Conservation (phyloP, 1,139 yeast genomes). For the Candida pseudoviswanathii region DNA sequence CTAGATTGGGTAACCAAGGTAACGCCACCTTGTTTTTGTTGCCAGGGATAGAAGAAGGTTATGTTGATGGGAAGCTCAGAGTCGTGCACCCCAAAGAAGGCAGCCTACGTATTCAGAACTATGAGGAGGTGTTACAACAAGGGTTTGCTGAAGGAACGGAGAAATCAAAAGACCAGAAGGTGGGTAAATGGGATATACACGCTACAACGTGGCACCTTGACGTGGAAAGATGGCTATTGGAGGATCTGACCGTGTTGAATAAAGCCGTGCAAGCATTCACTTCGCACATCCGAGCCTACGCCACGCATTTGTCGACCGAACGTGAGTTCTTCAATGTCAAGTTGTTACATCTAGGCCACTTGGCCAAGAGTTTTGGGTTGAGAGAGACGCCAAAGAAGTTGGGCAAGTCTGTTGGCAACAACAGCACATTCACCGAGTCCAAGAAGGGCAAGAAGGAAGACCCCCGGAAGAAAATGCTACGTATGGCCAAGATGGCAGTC, state of each 20-base stretch:
- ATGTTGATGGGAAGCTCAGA: slow-evolving; percentile 55
- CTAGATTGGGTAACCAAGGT: slow-evolving; percentile 71
- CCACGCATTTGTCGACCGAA: slow-evolving; percentile 89
- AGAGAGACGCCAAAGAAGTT: slow-evolving; percentile 90
- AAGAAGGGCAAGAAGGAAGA: slow-evolving; percentile 54
- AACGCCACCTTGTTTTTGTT: slow-evolving; percentile 70
- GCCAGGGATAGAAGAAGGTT: slow-evolving; percentile 88
- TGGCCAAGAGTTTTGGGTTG: slow-evolving; percentile 91
- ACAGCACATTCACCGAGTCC: slow-evolving; percentile 20
- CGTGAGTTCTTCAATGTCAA: slow-evolving; percentile 79
- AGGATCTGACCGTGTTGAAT: slow-evolving; percentile 59
- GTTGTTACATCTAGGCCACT: slow-evolving; percentile 85
- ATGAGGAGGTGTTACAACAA: slow-evolving; percentile 55
- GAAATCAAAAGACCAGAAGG: slow-evolving; percentile 28
- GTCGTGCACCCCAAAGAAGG: slow-evolving; percentile 63
- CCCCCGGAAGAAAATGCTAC: slow-evolving; percentile 70
- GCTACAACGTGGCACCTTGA: slow-evolving; percentile 97
- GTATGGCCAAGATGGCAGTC: slow-evolving; percentile 74
- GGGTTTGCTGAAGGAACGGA: slow-evolving; percentile 55
- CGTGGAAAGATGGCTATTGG: slow-evolving; percentile 85
- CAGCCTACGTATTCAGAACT: slow-evolving; percentile 37
- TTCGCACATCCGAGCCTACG: slow-evolving; percentile 90
- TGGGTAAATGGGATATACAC: slow-evolving; percentile 81
- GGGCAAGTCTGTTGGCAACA: slow-evolving; percentile 43
- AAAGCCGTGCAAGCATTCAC: slow-evolving; percentile 77